Evolutionary conservation across 305 asterid species (phyloP).

Genomic region (Caryopteris hybrid): DNA sequence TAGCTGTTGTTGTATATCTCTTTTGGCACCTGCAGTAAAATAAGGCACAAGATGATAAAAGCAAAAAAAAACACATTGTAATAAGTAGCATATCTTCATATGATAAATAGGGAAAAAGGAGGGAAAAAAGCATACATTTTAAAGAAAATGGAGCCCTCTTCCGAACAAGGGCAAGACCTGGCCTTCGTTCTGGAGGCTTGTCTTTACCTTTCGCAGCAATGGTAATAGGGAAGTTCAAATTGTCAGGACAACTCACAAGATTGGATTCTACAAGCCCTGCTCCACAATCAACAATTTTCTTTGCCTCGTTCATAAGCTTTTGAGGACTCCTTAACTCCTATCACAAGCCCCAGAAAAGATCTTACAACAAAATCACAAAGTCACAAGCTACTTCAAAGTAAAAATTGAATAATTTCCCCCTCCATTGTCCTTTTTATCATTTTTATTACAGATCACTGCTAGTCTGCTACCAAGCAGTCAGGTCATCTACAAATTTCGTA

Average conservation of each 20-base stretch:
- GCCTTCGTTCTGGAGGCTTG: slow-evolving; percentile 62
- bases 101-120: background rate
- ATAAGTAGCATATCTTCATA: slow-evolving; percentile 8
- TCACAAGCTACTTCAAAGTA: background rate
- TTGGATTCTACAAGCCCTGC: slow-evolving; percentile 44
- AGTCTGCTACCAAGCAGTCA: background rate
- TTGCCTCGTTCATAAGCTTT: slow-evolving; percentile 61
- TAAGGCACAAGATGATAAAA: background rate
- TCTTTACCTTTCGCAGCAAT: slow-evolving; percentile 46
- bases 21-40: slow-evolving; percentile 57
- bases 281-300: slow-evolving; percentile 58
- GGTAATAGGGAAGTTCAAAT: slow-evolving; percentile 28
- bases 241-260: slow-evolving; percentile 29
- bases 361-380: background rate
- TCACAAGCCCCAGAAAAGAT: slow-evolving; percentile 6
- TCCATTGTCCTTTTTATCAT: background rate
- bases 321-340: slow-evolving; percentile 48
- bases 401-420: background rate
- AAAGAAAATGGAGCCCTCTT: slow-evolving; percentile 54
- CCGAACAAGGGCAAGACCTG: slow-evolving; percentile 61
- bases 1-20: slow-evolving; percentile 60
- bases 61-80: background rate
- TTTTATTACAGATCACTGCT: background rate
- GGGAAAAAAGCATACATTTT: too few relatives aligned
- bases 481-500: background rate